These are phyloP conservation scores for Fusarium sp. DNA, from an alignment of 2,329 filamentous ascomycete genomes.

Conservation along the genomic window DNA sequence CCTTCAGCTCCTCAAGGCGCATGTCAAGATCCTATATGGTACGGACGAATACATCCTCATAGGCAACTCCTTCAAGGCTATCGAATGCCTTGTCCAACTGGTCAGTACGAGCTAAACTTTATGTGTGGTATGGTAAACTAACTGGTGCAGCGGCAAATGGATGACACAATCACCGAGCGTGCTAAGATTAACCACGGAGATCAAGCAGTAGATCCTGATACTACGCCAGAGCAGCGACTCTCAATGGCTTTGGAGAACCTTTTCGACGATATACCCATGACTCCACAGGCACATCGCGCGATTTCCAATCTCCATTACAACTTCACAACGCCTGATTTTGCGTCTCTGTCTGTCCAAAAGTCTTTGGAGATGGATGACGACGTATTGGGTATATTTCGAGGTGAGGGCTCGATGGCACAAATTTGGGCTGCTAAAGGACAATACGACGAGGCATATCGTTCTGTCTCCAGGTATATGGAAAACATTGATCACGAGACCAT, in stretches of 20 bases:
- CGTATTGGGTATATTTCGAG: too few relatives aligned
- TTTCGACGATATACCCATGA: slow-evolving; percentile 34
- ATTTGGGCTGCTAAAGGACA: too few relatives aligned
- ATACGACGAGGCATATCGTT: not conserved
- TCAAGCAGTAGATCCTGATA: not conserved
- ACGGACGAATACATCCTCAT: too few relatives aligned
- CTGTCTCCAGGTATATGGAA: accelerated
- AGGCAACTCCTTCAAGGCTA: too few relatives aligned
- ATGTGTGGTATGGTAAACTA: not conserved
- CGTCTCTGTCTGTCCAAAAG: not conserved
- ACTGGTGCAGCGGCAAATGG: not conserved
- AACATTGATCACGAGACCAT: accelerated
- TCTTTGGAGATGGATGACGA: not conserved
- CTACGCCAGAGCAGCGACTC: not conserved
- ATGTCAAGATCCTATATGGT: not conserved
- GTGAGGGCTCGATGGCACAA: too few relatives aligned
- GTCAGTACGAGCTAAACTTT: not conserved
- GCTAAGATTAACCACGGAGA: not conserved
- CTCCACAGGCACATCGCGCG: too few relatives aligned
- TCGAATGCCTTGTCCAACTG: not conserved
- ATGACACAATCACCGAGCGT: not conserved
- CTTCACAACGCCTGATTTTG: not conserved
- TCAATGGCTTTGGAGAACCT: not conserved
- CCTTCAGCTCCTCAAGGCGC: not conserved
- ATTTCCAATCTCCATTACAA: too few relatives aligned